Evolutionary conservation across 345 rosid species (phyloP).

Genomic region (Pugionium cornutum): DNA sequence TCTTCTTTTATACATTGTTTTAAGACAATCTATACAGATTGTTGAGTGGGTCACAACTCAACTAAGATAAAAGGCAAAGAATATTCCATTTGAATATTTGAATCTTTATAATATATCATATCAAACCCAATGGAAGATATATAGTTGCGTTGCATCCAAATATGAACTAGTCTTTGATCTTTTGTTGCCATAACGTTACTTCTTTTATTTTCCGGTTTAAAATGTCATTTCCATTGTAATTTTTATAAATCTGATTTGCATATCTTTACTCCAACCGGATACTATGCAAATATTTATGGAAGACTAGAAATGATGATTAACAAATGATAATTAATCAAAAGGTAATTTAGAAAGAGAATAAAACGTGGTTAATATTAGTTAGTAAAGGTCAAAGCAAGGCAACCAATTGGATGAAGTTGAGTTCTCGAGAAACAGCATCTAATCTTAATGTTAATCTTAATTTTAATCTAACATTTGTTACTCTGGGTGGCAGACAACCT

Average conservation of each 20-base stretch:
- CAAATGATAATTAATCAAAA: conserved; percentile 8
- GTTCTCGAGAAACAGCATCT: conserved; percentile 2
- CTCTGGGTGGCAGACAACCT: too few relatives aligned
- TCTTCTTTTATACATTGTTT: too few relatives aligned
- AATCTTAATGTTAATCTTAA: too few relatives aligned
- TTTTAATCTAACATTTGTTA: too few relatives aligned
- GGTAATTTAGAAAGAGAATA: not conserved
- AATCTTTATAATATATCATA: too few relatives aligned
- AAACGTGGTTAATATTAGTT: conserved; percentile 21
- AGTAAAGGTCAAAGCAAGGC: conserved; percentile 30
- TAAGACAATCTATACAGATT: too few relatives aligned
- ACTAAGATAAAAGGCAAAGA: conserved; percentile 19
- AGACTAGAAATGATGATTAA: not conserved
- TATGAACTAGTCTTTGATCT: too few relatives aligned
- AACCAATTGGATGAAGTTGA: conserved; percentile 20
- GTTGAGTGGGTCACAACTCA: conserved; percentile 32
- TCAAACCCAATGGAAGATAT: too few relatives aligned
- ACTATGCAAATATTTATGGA: not conserved
- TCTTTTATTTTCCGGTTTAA: too few relatives aligned
- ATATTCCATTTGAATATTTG: conserved; percentile 26
- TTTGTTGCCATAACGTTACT: too few relatives aligned
- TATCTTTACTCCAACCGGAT: not conserved
- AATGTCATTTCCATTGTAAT: too few relatives aligned
- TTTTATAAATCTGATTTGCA: not conserved
- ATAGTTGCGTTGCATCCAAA: too few relatives aligned